Conservation (phyloP, 169 alveolate species). For the Plasmodium cynomolgi region DNA sequence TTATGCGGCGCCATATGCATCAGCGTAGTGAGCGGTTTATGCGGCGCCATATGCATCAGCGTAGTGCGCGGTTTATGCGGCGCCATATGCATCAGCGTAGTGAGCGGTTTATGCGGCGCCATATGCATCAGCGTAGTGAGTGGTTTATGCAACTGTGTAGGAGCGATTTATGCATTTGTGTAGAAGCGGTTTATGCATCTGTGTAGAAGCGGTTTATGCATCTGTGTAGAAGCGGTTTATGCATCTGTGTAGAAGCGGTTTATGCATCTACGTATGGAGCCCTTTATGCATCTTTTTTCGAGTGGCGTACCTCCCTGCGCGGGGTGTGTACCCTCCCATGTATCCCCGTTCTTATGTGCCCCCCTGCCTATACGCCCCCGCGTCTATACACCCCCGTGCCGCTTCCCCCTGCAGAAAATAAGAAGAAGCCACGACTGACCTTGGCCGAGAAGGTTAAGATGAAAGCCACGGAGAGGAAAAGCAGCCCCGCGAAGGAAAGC, state of each 20-base stretch:
- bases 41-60: background rate
- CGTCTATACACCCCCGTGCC: background rate
- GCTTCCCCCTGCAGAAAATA: conserved; percentile 26
- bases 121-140: background rate
- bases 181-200: background rate
- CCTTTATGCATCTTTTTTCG: background rate
- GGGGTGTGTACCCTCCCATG: background rate
- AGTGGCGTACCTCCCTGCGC: background rate
- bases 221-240: background rate
- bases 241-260: background rate
- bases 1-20: background rate
- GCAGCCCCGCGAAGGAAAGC: background rate
- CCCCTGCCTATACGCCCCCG: background rate
- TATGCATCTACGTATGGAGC: background rate
- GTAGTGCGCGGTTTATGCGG: background rate
- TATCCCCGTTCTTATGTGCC: background rate
- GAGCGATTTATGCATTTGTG: too few relatives aligned
- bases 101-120: background rate
- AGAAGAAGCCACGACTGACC: conserved; percentile 59
- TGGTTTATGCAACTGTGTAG: background rate
- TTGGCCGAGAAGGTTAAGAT: conserved; percentile 52
- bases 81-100: background rate
- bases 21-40: background rate
- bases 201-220: background rate
- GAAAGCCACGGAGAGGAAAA: conserved; percentile 25